Evolutionary conservation across 2,329 filamentous ascomycete species (phyloP).

Genomic region (Diplocarpon mali): DNA sequence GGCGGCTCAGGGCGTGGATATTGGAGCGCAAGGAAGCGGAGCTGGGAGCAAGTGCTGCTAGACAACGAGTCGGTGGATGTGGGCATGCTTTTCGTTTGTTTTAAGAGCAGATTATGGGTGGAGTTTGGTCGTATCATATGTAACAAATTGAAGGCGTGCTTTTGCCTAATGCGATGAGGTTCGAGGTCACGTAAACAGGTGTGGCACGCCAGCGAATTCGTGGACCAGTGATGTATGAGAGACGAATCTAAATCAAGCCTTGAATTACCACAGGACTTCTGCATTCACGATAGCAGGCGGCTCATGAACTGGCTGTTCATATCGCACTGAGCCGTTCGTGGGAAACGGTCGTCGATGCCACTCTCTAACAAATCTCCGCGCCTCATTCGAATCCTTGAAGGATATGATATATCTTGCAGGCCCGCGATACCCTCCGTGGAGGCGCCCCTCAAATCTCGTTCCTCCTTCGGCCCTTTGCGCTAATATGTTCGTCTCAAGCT

Average conservation of each 20-base stretch:
- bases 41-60: conserved; percentile 65
- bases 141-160: conserved; percentile 24
- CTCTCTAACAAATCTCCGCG: conserved; percentile 35
- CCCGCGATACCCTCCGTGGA: background rate
- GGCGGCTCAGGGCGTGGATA: conserved; percentile 50
- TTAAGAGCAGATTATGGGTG: conserved; percentile 26
- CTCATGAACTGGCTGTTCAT: conserved; percentile 26
- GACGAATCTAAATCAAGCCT: conserved; percentile 2
- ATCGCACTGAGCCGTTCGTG: conserved; percentile 14
- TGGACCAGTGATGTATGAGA: conserved; percentile 4
- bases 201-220: background rate
- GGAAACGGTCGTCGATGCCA: conserved; percentile 41
- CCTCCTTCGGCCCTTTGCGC: background rate
- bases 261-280: conserved; percentile 36
- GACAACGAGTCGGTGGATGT: conserved; percentile 20
- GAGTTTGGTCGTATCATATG: conserved; percentile 26
- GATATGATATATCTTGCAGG: conserved; percentile 23
- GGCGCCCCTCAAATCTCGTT: background rate
- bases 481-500: background rate
- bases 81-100: conserved; percentile 19
- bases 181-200: conserved; percentile 3
- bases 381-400: conserved; percentile 25
- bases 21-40: conserved; percentile 48
- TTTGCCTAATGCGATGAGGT: conserved; percentile 13
- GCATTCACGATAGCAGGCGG: conserved; percentile 32